Evolutionary conservation across 768 basidiomycete species (phyloP).

Genomic region (Lactifluus echinatus): DNA sequence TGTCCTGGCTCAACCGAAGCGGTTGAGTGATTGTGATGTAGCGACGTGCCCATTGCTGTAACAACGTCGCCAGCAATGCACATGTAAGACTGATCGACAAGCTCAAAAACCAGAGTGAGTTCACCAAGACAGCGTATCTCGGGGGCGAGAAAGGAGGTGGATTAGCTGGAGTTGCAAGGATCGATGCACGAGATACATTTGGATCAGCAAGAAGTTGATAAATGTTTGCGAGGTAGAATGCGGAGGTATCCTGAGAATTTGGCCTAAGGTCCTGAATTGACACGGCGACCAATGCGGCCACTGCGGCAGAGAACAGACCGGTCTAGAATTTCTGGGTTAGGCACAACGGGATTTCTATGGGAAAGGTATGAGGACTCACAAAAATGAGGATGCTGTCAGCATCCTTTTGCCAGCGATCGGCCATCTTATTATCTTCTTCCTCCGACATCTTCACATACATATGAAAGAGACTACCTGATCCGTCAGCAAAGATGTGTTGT

Average conservation of each 20-base stretch:
- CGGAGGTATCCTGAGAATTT: neutral
- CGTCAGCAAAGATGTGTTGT: neutral
- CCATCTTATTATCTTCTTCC: constrained; percentile 2
- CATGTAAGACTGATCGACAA: neutral
- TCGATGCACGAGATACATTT: neutral
- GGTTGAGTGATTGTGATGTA: neutral
- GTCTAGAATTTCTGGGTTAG: neutral
- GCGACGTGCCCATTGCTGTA: neutral
- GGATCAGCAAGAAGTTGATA: neutral
- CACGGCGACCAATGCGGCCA: neutral
- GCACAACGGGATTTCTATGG: too few species aligned
- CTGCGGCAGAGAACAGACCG: neutral
- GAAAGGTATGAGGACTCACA: neutral
- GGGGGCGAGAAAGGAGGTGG: neutral
- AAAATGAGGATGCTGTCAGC: neutral
- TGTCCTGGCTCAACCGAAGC: neutral
- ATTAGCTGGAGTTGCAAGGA: neutral
- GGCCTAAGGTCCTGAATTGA: neutral
- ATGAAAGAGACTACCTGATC: neutral
- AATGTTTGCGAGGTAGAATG: neutral
- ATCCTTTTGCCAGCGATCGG: neutral
- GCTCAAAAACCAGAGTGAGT: neutral
- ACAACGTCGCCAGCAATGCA: neutral
- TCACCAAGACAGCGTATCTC: neutral
- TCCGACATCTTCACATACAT: constrained; percentile 14